Conservation (phyloP, 2,329 filamentous ascomycete species). For the Orbilia oligospora region DNA sequence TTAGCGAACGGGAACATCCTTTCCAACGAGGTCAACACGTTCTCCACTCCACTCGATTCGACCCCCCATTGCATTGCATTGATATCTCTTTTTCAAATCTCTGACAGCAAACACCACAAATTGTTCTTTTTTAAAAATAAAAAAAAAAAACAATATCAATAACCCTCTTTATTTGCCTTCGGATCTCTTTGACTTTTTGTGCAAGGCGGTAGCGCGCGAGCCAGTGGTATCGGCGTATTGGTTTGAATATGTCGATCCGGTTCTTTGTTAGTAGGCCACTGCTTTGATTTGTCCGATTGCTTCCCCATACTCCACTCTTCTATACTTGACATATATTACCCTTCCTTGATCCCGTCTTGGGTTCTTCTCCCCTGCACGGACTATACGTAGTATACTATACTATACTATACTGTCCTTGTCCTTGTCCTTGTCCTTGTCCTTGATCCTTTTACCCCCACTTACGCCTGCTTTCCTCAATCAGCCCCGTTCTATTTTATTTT, state of each 20-base stretch:
- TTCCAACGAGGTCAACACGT: slow-evolving; percentile 60
- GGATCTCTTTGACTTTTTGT: background rate
- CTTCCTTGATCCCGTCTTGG: slow-evolving; percentile 1
- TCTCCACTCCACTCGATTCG: slow-evolving; percentile 12
- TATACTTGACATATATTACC: slow-evolving; percentile 43
- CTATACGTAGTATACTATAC: too few relatives aligned
- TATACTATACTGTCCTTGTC: too few relatives aligned
- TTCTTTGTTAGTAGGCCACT: slow-evolving; percentile 61
- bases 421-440: too few relatives aligned
- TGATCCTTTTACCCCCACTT: slow-evolving; percentile 27
- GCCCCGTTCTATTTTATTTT: too few relatives aligned
- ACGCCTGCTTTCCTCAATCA: slow-evolving; percentile 15
- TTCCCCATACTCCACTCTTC: slow-evolving; percentile 19
- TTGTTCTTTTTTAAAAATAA: background rate
- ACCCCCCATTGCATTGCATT: background rate
- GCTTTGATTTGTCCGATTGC: slow-evolving; percentile 56
- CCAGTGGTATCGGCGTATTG: slow-evolving; percentile 52
- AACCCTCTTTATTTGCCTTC: slow-evolving; percentile 14
- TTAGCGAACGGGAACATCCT: slow-evolving; percentile 57
- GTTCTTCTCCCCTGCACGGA: slow-evolving; percentile 13
- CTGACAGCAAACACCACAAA: slow-evolving; percentile 10
- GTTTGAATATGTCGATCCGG: slow-evolving; percentile 60
- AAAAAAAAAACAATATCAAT: too few relatives aligned
- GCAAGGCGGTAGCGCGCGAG: slow-evolving; percentile 30
- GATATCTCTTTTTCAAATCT: slow-evolving; percentile 12